Evolutionary conservation across 345 rosid genomes (phyloP).

Genomic region (Passiflora organensis): DNA sequence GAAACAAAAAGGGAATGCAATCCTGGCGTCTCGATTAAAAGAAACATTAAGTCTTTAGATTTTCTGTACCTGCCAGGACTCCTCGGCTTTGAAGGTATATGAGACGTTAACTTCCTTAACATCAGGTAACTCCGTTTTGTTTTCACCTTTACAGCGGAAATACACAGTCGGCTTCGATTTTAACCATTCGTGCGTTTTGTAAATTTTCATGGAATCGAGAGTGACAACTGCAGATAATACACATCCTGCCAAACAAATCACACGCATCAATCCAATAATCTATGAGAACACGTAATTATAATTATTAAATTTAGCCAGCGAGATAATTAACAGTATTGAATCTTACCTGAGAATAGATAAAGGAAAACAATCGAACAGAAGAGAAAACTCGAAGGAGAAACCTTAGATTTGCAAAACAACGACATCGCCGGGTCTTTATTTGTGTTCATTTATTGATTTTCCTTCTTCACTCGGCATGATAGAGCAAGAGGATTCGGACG

Average conservation of each 20-base stretch:
- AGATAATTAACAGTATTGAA: too few relatives aligned
- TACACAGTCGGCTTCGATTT: constrained; percentile 18
- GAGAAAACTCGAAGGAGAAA: not conserved
- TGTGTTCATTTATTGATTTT: not conserved
- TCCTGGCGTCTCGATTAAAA: not conserved
- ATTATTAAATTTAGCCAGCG: too few relatives aligned
- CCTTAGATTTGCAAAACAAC: constrained; percentile 3
- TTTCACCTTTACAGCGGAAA: constrained; percentile 25
- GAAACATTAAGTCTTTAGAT: too few relatives aligned
- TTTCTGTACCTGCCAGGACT: constrained; percentile 35
- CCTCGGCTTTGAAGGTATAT: constrained; percentile 24
- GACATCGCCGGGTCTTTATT: not conserved
- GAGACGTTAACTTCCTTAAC: constrained; percentile 20
- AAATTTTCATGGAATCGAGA: constrained; percentile 22
- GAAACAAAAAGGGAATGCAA: not conserved
- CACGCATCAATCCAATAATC: not conserved
- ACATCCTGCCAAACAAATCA: constrained; percentile 9
- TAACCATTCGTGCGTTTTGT: constrained; percentile 21
- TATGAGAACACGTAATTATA: too few relatives aligned
- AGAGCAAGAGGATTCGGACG: not conserved
- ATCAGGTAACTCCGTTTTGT: constrained; percentile 21
- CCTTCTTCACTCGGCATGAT: not conserved
- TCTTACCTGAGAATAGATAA: too few relatives aligned
- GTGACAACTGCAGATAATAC: constrained; percentile 18
- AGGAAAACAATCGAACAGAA: too few relatives aligned